phyloP scores from a whole-genome alignment of 352 stramenopile species.

The Phytopythium delawarense region DNA sequence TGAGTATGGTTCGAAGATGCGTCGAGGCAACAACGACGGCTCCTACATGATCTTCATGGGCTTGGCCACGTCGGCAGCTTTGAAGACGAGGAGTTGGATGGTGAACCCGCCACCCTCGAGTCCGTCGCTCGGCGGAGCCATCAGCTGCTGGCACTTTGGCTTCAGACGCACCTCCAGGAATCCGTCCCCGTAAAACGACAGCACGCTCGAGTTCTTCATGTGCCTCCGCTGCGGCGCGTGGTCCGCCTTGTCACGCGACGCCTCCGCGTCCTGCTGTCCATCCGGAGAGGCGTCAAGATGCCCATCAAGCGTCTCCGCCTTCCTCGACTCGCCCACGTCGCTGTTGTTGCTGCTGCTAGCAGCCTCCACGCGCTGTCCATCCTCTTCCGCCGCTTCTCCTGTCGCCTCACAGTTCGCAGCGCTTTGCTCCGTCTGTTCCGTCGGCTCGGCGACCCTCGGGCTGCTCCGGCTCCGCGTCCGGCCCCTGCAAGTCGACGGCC shows the following conservation, averaged over 20 bases:
- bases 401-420: background rate
- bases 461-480: background rate
- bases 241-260: no score
- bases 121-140: background rate
- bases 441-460: background rate
- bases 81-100: conserved; percentile 40
- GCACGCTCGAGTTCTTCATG: conserved; percentile 7
- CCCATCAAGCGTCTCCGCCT: background rate
- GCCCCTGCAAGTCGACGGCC: background rate
- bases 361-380: background rate
- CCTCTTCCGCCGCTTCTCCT: background rate
- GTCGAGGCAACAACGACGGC: no score
- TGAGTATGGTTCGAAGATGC: background rate
- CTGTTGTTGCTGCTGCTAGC: background rate
- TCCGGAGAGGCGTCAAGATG: background rate
- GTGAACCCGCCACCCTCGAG: conserved; percentile 22
- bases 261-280: background rate
- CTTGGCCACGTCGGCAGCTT: conserved; percentile 35
- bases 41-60: conserved; percentile 22
- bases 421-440: background rate
- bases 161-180: conserved; percentile 35
- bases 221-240: background rate
- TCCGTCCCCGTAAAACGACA: conserved; percentile 49
- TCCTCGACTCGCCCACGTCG: background rate
- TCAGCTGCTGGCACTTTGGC: background rate